Base-by-base conservation (phyloP, 176 grass and related monocot genomes). In the Oryza meyeriana region DNA sequence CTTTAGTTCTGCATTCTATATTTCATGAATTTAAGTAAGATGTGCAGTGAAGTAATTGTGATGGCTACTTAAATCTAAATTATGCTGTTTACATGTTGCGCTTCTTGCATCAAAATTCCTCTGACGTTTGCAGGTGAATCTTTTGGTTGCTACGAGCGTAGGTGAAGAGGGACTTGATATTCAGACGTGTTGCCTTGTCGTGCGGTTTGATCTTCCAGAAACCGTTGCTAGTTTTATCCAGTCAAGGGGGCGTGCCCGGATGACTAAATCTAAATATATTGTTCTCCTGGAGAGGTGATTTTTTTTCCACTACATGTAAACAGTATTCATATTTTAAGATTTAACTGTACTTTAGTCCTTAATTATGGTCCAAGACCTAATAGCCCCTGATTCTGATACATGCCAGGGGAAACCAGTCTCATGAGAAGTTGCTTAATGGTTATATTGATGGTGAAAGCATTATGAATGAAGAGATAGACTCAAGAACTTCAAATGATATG, bases 141-240 rank as follows among this genome's bases (percentile, higher is more conserved):
- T 98, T 85, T 87, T 98, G 74, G 88, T 98, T 71, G 90, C 95
- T 81, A 98, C 95, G 63, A 98, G 90, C 77, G 95, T 98, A 76
- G 95, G 88, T 85, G 95, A 98, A 91, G 95, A 98, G 88, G 95
- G 95, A 44, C 95, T 98, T 76, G 95, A 98, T 72, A 93, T 98
- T 87, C 90, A 94, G 80, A 98, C 95, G 10, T 98, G 95, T 79
- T 93, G 90, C 81, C 90, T 98, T 48, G 95, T 98, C 66, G 84
- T 98, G 87, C 90, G 95, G 77, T 98, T 98, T 72, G 95, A 98
- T 89, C 91, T 94, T 81, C 95, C 95, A 57, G 88, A 98, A 92
- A 94, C 95, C 69, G 90, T 98, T 71, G 71, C 88, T 45, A 98
- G 95, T 75, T 93, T 88, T 85, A 94, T 98, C 81, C 92, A 98